Conservation (phyloP, 2,329 filamentous ascomycete species). For the Thelonectria discophora region DNA sequence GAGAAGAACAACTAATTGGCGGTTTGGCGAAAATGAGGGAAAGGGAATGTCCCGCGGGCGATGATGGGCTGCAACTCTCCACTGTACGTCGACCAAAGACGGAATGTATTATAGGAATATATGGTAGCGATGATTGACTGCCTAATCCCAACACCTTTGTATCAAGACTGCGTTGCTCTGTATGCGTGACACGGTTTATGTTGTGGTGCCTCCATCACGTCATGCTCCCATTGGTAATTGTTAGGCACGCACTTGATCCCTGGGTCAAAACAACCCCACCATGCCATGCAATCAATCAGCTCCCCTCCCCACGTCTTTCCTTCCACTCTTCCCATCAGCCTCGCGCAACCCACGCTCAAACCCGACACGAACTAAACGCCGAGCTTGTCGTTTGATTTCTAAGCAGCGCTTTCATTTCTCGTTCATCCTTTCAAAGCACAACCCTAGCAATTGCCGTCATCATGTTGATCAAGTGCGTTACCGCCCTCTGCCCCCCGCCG, state of each 20-base stretch:
- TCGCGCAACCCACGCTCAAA: slow-evolving; percentile 29
- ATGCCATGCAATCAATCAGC: slow-evolving; percentile 30
- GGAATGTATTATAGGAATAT: slow-evolving; percentile 45
- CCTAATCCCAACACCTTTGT: slow-evolving; percentile 37
- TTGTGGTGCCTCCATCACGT: background rate
- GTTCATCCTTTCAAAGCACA: background rate
- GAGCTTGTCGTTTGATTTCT: background rate
- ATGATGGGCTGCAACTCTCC: slow-evolving; percentile 51
- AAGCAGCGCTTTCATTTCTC: background rate
- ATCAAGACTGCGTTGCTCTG: background rate
- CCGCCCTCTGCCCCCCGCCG: no score
- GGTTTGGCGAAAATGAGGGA: slow-evolving; percentile 5
- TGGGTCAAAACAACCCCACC: slow-evolving; percentile 33
- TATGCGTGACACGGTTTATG: background rate
- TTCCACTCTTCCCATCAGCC: slow-evolving; percentile 28
- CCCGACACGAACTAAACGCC: background rate
- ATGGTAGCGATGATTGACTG: slow-evolving; percentile 35
- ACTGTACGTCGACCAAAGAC: slow-evolving; percentile 54
- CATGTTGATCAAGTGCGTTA: slow-evolving; percentile 62
- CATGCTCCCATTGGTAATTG: background rate
- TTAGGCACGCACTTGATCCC: slow-evolving; percentile 27
- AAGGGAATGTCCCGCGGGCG: slow-evolving; percentile 9
- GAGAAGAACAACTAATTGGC: slow-evolving; percentile 32
- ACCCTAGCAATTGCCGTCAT: slow-evolving; percentile 23
- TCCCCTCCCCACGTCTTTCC: slow-evolving; percentile 17